Percentiles rank a stretch among this genome's conserved stretches.
Conservation (phyloP, 2,329 filamentous ascomycete species). For the Ophiocordyceps polyrhachis-furcata region DNA sequence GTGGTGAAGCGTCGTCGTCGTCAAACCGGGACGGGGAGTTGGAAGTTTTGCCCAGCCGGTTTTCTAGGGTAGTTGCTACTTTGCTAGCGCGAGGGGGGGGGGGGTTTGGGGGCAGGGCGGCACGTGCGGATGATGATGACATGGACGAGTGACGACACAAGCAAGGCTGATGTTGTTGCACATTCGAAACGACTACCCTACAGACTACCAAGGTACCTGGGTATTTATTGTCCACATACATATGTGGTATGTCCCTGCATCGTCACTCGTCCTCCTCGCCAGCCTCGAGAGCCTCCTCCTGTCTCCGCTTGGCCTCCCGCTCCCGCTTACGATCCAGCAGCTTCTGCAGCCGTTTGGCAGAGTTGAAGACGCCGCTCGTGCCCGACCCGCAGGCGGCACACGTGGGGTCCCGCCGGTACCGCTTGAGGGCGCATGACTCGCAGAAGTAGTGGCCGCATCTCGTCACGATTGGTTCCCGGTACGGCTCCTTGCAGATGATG, state of each 20-base stretch:
- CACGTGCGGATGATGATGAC: background rate
- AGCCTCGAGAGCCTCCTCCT: conserved; percentile 30
- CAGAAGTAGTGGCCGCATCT: conserved; percentile 96
- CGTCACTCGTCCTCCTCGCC: conserved; percentile 25
- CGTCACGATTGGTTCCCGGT: conserved; percentile 66
- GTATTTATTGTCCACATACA: too few relatives aligned
- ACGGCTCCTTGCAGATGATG: conserved; percentile 64
- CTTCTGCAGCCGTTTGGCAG: conserved; percentile 65
- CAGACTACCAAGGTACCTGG: too few relatives aligned
- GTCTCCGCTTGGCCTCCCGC: conserved; percentile 36
- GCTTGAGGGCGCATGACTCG: conserved; percentile 67
- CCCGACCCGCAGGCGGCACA: conserved; percentile 75
- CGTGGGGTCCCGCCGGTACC: conserved; percentile 71
- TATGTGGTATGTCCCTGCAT: background rate
- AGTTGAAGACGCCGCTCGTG: conserved; percentile 80
- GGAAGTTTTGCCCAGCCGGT: too few relatives aligned
- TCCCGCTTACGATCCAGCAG: conserved; percentile 57
- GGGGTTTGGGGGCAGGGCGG: background rate
- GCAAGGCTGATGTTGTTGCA: background rate
- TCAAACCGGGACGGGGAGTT: too few relatives aligned
- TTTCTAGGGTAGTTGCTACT: too few relatives aligned
- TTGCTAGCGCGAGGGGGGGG: too few relatives aligned
- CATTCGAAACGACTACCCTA: background rate
- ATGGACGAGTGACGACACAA: background rate
- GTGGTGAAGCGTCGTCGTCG: too few relatives aligned